phyloP scores from a whole-genome alignment of 352 stramenopile species.

The Pythium aphanidermatum region DNA sequence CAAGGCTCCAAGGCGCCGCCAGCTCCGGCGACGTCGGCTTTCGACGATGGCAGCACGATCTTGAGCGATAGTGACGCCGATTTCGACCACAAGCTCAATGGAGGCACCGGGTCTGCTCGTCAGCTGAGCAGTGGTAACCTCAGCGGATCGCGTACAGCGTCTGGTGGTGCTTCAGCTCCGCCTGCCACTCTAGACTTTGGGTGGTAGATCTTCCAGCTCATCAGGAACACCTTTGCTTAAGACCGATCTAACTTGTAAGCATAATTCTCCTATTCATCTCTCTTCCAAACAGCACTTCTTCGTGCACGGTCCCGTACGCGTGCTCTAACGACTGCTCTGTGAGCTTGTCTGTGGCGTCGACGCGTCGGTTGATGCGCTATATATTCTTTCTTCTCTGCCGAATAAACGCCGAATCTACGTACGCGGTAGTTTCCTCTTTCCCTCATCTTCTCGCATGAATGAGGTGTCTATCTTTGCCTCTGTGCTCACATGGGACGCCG shows the following conservation, averaged over 20 bases:
- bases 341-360: too few species aligned
- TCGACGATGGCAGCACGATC: slow-evolving; percentile 10
- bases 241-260: too few species aligned
- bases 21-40: slow-evolving; percentile 10
- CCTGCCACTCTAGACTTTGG: slow-evolving; percentile 21
- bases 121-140: slow-evolving; percentile 16
- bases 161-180: not conserved
- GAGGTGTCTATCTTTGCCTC: slow-evolving; percentile 1
- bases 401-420: not conserved
- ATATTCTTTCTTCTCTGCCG: not conserved
- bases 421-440: not conserved
- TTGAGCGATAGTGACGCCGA: slow-evolving; percentile 19
- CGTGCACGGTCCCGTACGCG: too few species aligned
- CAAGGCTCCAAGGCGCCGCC: not conserved
- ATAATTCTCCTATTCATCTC: not conserved
- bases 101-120: slow-evolving; percentile 6
- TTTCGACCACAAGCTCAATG: slow-evolving; percentile 23
- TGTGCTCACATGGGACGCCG: too few species aligned
- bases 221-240: too few species aligned
- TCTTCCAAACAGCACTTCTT: not conserved
- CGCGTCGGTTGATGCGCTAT: too few species aligned
- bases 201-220: slow-evolving; percentile 21
- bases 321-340: too few species aligned
- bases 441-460: not conserved
- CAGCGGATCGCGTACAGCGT: slow-evolving; percentile 4